phyloP scores from a whole-genome alignment of 192 early-diverging fungal genomes.

The Cladochytrium replicatum region DNA sequence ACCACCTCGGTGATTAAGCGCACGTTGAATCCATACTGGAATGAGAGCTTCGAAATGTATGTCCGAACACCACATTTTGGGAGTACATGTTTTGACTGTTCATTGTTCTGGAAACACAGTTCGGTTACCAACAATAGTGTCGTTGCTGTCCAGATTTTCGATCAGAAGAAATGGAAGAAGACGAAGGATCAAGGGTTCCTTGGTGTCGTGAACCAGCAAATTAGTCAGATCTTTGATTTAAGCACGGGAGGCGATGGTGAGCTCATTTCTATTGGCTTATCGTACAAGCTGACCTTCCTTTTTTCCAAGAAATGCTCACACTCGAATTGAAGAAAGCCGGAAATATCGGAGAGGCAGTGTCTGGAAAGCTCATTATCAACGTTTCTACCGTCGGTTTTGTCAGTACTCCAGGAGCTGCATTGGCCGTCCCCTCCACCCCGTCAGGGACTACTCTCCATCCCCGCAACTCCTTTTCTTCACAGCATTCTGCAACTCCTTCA shows the following conservation, averaged over 20 bases:
- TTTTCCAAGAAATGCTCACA: constrained; percentile 68
- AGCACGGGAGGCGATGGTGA: constrained; percentile 56
- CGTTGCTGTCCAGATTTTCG: constrained; percentile 92
- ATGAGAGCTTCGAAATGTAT: constrained; percentile 75
- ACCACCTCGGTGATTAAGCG: constrained; percentile 77
- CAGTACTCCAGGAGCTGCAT: background rate
- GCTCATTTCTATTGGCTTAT: constrained; percentile 5
- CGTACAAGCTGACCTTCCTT: constrained; percentile 15
- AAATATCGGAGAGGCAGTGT: constrained; percentile 66
- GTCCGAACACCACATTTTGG: no score
- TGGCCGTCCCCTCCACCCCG: background rate
- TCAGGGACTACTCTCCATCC: background rate
- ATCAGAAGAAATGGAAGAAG: constrained; percentile 93
- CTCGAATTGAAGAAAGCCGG: constrained; percentile 76
- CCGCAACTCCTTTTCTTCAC: background rate
- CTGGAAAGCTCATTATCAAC: constrained; percentile 75
- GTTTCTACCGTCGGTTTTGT: constrained; percentile 43
- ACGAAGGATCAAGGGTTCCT: constrained; percentile 56
- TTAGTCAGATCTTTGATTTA: constrained; percentile 74
- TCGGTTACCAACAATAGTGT: constrained; percentile 64
- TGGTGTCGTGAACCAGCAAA: constrained; percentile 78
- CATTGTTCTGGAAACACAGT: constrained; percentile 20
- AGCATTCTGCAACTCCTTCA: no score
- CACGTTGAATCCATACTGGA: constrained; percentile 95
- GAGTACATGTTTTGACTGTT: background rate